Percentiles rank a stretch among this genome's conserved stretches.
Conservation (phyloP, 441 rosid genomes). For the Populus trichocarpa region DNA sequence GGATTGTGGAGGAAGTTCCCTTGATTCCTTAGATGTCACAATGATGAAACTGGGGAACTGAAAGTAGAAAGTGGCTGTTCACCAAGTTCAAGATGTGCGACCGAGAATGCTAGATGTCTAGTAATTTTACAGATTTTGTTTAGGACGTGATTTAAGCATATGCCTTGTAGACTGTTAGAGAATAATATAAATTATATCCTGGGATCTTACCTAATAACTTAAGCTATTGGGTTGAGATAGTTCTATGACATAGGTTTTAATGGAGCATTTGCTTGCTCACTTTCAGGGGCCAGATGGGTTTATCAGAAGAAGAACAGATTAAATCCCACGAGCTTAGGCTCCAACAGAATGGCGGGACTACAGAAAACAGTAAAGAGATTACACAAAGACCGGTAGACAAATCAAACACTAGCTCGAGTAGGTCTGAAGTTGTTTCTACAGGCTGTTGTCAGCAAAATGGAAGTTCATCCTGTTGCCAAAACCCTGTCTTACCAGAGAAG, state of each 20-base stretch:
- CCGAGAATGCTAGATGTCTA: no score
- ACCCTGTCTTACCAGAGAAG: conserved; percentile 22
- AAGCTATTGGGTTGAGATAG: no score
- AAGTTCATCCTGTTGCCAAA: conserved; percentile 52
- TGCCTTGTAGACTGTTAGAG: neutral
- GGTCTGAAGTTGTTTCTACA: conserved; percentile 35
- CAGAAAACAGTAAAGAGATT: conserved; percentile 25
- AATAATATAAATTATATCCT: no score
- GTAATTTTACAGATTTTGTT: neutral
- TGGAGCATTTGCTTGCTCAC: conserved; percentile 17
- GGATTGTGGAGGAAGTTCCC: neutral
- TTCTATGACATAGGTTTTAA: neutral
- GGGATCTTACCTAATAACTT: no score
- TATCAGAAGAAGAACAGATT: conserved; percentile 76
- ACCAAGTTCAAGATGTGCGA: neutral
- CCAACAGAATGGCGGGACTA: conserved; percentile 40
- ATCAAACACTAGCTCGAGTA: conserved; percentile 19
- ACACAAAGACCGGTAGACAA: conserved; percentile 31
- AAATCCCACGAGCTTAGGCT: conserved; percentile 54
- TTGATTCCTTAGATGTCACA: neutral
- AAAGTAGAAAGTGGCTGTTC: neutral
- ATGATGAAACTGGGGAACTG: neutral
- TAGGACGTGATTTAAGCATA: neutral
- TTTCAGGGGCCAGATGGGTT: conserved; percentile 94
- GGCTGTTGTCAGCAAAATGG: conserved; percentile 73